Percentiles rank a stretch among this genome's conserved stretches.
These are phyloP conservation scores for Penicillium vulpinum DNA, from an alignment of 2,329 filamentous ascomycete genomes.

Conservation along the genomic window DNA sequence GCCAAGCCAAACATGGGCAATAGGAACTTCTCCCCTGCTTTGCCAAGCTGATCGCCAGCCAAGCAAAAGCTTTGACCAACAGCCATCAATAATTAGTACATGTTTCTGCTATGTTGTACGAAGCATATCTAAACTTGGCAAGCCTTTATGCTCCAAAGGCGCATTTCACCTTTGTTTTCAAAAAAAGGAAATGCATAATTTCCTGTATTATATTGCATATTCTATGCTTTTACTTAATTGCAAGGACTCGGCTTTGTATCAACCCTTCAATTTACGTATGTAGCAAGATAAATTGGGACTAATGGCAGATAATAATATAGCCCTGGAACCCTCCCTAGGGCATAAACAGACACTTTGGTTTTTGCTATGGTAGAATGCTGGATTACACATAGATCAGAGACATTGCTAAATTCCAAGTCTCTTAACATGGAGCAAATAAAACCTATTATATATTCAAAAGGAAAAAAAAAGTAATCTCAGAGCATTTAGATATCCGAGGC, in stretches of 20 bases:
- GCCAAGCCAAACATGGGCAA: not conserved
- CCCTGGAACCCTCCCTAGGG: too few relatives aligned
- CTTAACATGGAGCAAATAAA: too few relatives aligned
- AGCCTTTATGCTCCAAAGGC: not conserved
- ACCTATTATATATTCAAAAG: too few relatives aligned
- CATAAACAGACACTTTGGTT: too few relatives aligned
- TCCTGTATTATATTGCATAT: not conserved
- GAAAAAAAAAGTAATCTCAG: too few relatives aligned
- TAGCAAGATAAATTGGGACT: too few relatives aligned
- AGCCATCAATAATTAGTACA: not conserved
- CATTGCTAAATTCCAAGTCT: not conserved
- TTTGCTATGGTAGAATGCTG: not conserved
- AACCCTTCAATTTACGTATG: not conserved
- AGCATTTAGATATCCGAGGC: not conserved
- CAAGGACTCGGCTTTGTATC: not conserved
- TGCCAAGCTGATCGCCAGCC: conserved; percentile 3
- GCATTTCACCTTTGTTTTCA: not conserved
- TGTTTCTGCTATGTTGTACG: too few relatives aligned
- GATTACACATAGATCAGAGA: not conserved
- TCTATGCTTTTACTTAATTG: not conserved
- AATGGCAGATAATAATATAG: not conserved
- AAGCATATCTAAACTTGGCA: too few relatives aligned
- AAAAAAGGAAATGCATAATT: too few relatives aligned
- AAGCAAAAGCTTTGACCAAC: conserved; percentile 7
- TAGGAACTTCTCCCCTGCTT: not conserved